These are phyloP conservation scores for Postia placenta DNA, from an alignment of 768 basidiomycete genomes.

Conservation along the genomic window DNA sequence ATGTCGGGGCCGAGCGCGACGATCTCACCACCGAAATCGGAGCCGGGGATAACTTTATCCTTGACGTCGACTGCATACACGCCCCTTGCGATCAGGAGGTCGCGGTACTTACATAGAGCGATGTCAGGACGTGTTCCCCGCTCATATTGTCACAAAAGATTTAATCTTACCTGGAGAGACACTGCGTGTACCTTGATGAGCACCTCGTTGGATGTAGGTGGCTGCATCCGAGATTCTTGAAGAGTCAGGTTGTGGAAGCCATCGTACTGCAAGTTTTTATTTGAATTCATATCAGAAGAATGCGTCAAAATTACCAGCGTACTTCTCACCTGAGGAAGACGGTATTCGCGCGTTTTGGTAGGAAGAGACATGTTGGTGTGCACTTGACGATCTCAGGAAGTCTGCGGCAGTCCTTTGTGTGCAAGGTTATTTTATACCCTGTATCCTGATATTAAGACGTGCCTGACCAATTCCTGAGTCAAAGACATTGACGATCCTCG, in stretches of 20 bases:
- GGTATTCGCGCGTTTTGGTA: constrained; percentile 16
- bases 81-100: constrained; percentile 37
- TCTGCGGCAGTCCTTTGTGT: too few relatives aligned
- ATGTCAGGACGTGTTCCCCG: too few relatives aligned
- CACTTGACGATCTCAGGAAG: neutral
- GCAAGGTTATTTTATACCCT: too few relatives aligned
- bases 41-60: constrained; percentile 21
- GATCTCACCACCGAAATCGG: constrained; percentile 57
- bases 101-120: constrained; percentile 38
- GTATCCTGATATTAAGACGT: too few relatives aligned
- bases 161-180: constrained; percentile 46
- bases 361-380: constrained; percentile 13
- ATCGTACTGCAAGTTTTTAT: constrained; percentile 12
- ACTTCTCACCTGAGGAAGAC: constrained; percentile 11
- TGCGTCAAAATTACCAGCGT: too few relatives aligned
- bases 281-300: neutral
- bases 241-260: constrained; percentile 23
- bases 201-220: constrained; percentile 40
- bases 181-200: constrained; percentile 51
- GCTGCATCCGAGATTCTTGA: constrained; percentile 18
- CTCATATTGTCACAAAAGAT: too few relatives aligned
- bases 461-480: too few relatives aligned
- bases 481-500: too few relatives aligned
- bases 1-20: constrained; percentile 34
- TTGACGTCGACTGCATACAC: constrained; percentile 32